phyloP scores from a whole-genome alignment of 495 filamentous ascomycete species.

The Tetracladium setigerum region DNA sequence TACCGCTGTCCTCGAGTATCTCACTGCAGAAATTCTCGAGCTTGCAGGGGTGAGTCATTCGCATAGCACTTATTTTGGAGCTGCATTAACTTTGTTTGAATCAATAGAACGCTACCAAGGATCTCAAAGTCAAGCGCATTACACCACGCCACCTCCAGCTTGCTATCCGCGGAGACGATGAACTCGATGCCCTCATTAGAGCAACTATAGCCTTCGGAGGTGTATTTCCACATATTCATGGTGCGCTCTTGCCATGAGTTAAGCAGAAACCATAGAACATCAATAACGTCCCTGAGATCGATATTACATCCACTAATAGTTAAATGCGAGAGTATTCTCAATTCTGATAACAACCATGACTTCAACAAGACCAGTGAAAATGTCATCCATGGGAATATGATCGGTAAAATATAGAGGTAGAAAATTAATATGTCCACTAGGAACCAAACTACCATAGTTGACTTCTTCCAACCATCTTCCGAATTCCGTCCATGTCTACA shows the following conservation, averaged over 20 bases:
- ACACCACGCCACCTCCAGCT: conserved; percentile 97
- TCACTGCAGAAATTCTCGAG: conserved; percentile 97
- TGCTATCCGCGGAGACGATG: conserved; percentile 96
- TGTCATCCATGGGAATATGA: too few relatives aligned
- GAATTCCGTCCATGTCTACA: too few relatives aligned
- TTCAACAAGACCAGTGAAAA: too few relatives aligned
- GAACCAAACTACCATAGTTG: too few relatives aligned
- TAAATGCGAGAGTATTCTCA: too few relatives aligned
- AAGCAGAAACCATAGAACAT: too few relatives aligned
- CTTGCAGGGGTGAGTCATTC: conserved; percentile 66
- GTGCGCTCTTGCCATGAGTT: conserved; percentile 92
- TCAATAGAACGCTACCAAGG: conserved; percentile 84
- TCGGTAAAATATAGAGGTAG: too few relatives aligned
- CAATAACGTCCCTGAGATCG: too few relatives aligned
- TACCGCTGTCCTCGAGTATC: conserved; percentile 94
- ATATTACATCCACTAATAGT: too few relatives aligned
- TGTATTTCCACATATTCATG: conserved; percentile 98
- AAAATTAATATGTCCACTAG: too few relatives aligned
- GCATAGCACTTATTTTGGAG: conserved; percentile 5
- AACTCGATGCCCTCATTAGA: conserved; percentile 93
- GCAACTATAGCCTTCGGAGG: conserved; percentile 98
- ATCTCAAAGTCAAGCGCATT: conserved; percentile 99
- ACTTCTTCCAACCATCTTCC: too few relatives aligned
- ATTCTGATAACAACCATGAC: too few relatives aligned
- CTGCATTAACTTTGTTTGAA: neutral